These are phyloP conservation scores for Syzygium syzygioides DNA, from an alignment of 441 rosid species.

Conservation along the genomic window DNA sequence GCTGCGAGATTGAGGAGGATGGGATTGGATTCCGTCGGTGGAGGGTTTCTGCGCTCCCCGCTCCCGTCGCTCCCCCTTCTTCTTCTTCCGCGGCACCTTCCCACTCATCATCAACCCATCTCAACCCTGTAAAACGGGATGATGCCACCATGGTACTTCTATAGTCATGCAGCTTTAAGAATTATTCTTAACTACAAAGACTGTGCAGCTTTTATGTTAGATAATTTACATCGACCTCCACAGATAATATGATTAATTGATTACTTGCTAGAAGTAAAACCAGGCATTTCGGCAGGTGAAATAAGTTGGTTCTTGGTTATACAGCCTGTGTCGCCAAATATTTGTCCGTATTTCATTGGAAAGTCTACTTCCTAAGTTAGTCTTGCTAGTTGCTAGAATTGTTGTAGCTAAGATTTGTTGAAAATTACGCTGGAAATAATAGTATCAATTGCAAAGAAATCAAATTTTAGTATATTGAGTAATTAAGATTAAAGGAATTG, in stretches of 20 bases:
- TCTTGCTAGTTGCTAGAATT: neutral
- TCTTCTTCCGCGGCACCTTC: neutral
- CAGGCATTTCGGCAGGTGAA: neutral
- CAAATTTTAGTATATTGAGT: neutral
- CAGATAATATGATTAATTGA: neutral
- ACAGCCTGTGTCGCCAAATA: neutral
- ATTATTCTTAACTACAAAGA: neutral
- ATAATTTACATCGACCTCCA: neutral
- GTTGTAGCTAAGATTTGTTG: neutral
- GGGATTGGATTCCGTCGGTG: conserved; percentile 87
- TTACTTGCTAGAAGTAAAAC: neutral
- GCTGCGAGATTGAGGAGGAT: conserved; percentile 9
- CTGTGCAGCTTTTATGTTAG: neutral
- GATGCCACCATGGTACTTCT: neutral
- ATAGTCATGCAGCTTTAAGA: neutral
- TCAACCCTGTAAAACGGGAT: neutral
- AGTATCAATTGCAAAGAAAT: neutral
- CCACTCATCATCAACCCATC: neutral
- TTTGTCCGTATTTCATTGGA: neutral
- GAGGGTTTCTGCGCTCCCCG: conserved; percentile 21
- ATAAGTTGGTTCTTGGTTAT: neutral
- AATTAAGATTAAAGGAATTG: neutral
- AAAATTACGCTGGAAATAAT: neutral
- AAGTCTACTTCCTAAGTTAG: neutral
- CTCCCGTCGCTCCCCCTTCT: conserved; percentile 25